Evolutionary conservation across 2,329 filamentous ascomycete genomes (phyloP).

Genomic region (Apiospora rasikravindrae): DNA sequence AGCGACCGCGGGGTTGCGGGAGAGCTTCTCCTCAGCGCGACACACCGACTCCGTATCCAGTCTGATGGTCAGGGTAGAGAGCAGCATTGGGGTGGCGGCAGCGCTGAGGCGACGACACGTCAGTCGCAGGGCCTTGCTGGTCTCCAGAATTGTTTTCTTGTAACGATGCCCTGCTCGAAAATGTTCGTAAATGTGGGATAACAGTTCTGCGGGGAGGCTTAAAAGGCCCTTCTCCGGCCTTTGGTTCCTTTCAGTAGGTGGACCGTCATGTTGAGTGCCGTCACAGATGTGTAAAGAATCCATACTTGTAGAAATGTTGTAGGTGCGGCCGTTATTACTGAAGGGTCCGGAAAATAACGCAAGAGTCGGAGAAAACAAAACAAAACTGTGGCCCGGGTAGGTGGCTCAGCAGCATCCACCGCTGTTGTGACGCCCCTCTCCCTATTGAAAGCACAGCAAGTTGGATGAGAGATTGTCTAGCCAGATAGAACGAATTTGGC

Average conservation of each 20-base stretch:
- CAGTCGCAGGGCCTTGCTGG: background rate
- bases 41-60: background rate
- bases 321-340: too few species aligned
- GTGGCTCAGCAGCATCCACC: background rate
- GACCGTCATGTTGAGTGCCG: background rate
- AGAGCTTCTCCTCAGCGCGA: background rate
- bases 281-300: background rate
- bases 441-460: background rate
- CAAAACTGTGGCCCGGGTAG: background rate
- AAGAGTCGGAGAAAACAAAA: background rate
- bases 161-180: background rate
- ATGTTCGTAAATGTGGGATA: background rate
- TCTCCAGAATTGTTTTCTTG: background rate
- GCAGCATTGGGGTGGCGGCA: background rate
- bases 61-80: background rate
- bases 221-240: too few species aligned
- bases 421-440: background rate
- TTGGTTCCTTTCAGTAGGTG: background rate
- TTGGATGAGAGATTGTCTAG: too few species aligned
- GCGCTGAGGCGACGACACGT: background rate
- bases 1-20: background rate
- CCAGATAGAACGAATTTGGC: too few species aligned
- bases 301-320: too few species aligned
- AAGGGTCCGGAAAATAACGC: too few species aligned
- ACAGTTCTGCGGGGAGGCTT: too few species aligned